Evolutionary conservation across 345 rosid genomes (phyloP), one percentile per base, ranked within the genome.

Genomic region (Linum usitatissimum): DNA sequence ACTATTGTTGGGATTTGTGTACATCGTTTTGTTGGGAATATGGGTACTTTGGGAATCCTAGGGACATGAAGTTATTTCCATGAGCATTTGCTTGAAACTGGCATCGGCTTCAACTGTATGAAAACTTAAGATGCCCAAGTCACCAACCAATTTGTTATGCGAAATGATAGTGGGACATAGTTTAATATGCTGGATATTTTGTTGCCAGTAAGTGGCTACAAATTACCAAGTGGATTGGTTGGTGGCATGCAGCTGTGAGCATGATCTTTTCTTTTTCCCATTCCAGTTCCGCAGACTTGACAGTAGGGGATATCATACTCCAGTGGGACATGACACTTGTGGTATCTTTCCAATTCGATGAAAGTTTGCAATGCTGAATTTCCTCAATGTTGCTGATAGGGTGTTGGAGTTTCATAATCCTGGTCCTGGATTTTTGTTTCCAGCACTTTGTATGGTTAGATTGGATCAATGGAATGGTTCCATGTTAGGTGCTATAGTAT

Each of bases 11-110:
- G 65, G 53, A 55, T 66, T 61, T 64, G 53, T 69, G 63, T 65
- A 59, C 67, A 58, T 77, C 64, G 62, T 57, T 63, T 60, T n/a
- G n/a, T 63, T 71, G 59, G 21, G 60, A 74, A 68, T 51, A 54
- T 39, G 57, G 58, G 30, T 55, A 31, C 19, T 55, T 51, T 38
- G 28, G 17, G 62, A 28, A 48, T 39, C 7, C 56, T 49, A 19
- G 53, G 59, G 66, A 20, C 62, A 31, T 18, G 36, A 40, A 63
- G 64, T 66, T 60, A 9, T 20, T 58, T 6, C 18, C 51, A 21
- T 53, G 68, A 53, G 60, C 66, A 28, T 61, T 60, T 70, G 70
- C 58, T 57, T 49, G 68, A 55, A 55, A 67, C 4, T 69, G 51
- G 68, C 38, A 53, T 61, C 61, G 53, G 65, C 63, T 70, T 64